These are phyloP conservation scores for Pneumocystis wakefieldiae DNA, from an alignment of 1,139 yeast genomes.

Conservation along the genomic window DNA sequence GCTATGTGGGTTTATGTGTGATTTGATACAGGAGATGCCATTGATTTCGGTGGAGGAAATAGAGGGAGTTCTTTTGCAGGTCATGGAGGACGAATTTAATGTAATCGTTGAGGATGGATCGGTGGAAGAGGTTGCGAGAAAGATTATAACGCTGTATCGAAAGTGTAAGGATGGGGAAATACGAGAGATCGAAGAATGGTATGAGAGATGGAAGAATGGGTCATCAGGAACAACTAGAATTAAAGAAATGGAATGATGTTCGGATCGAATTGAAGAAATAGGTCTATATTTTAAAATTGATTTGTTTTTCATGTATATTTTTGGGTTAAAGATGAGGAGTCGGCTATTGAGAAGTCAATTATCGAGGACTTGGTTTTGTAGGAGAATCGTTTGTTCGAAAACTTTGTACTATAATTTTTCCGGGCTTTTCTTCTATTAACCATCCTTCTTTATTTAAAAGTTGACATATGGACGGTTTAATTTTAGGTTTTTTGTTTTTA, in stretches of 20 bases:
- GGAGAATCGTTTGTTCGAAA: background rate
- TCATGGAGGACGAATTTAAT: constrained; percentile 92
- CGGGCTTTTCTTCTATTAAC: constrained; percentile 8
- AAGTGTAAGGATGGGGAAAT: constrained; percentile 44
- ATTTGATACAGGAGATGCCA: constrained; percentile 32
- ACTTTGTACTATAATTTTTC: constrained; percentile 1
- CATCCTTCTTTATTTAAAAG: constrained; percentile 14
- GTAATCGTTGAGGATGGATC: constrained; percentile 79
- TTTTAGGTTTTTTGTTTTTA: constrained; percentile 11
- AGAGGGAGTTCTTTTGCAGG: constrained; percentile 72
- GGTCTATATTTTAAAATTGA: constrained; percentile 37
- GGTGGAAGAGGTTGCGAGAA: constrained; percentile 54
- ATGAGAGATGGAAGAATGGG: constrained; percentile 29
- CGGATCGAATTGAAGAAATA: constrained; percentile 82
- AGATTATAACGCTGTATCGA: constrained; percentile 49
- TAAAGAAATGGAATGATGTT: constrained; percentile 41
- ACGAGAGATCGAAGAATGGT: constrained; percentile 42
- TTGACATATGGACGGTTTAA: constrained; percentile 13
- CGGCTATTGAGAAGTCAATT: too few species aligned
- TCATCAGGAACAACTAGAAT: background rate
- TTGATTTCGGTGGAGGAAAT: constrained; percentile 58
- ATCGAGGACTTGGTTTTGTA: background rate
- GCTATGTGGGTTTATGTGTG: constrained; percentile 73
- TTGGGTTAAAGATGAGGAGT: constrained; percentile 45
- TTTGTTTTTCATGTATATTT: background rate